Evolutionary conservation across 2,329 filamentous ascomycete species (phyloP), one percentile per base, ranked within the genome.

Genomic region (Cordyceps tenuipes): DNA sequence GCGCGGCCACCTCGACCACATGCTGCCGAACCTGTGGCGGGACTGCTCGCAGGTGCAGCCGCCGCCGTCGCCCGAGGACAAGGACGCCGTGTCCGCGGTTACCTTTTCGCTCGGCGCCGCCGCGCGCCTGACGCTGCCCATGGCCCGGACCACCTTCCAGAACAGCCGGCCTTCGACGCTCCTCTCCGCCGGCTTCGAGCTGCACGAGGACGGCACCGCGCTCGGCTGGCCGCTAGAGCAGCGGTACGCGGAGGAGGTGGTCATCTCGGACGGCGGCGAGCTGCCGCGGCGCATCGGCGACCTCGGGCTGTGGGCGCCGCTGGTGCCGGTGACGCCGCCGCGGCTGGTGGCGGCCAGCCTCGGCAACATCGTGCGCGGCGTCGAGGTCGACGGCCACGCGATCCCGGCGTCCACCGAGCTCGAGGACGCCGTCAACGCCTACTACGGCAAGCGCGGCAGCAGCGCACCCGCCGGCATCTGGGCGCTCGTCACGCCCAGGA

Each of bases 61-160:
- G 4, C 68, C 68, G 21, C 67, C 62, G 55, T 63, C 67, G 5
- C 63, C 56, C 17, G 65, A 69, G n/a, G 68, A 73, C 31, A 62
- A 64, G 6, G 75, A 77, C 21, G 67, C 66, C 15, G 71, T 74
- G 3, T 70, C 77, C 9, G 75, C 74, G 17, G 66, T 83, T 7
- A 75, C 73, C 0, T 74, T 81, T 53, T 62, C 71, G 19, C 67
- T 78, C 17, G 73, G 73, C 8, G 66, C n/a, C n/a, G n/a, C n/a
- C 62, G 48, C 68, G 12, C 69, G 72, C 3, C 70, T 81, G 58
- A 83, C 79, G 6, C 61, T 92, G 2, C 89, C 89, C 2, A 75
- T 94, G 29, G 86, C 90, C 46, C 90, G 91, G 67, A 95, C 90
- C 0, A 75, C 91, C 7, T 94, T 94, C 68, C 82, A 85, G 44